A percentile compares a stretch with the other conserved stretches of the same genome.
These are phyloP conservation scores for Dalechampia spathulata DNA, from an alignment of 441 rosid species.

Conservation along the genomic window DNA sequence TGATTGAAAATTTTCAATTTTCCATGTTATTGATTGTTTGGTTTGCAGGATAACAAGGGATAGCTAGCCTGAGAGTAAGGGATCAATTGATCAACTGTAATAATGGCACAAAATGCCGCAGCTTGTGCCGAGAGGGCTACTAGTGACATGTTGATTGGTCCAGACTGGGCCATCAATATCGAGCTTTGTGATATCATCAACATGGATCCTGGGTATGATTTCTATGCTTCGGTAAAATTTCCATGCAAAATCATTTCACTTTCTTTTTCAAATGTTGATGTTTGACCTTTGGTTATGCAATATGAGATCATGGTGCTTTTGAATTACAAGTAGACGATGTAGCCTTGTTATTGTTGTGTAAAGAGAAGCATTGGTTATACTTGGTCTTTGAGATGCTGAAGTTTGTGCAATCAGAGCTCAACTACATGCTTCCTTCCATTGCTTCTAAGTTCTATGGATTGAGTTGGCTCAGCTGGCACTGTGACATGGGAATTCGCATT, in stretches of 20 bases:
- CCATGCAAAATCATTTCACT: background rate
- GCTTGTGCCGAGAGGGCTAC: constrained; percentile 98
- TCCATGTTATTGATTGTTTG: constrained; percentile 7
- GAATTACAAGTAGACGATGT: background rate
- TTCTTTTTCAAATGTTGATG: background rate
- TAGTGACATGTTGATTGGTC: constrained; percentile 74
- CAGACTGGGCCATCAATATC: constrained; percentile 95
- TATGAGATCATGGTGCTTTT: background rate
- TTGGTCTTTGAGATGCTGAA: background rate
- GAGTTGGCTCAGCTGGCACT: too few species aligned
- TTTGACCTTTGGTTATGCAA: background rate
- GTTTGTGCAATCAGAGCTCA: background rate
- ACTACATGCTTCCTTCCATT: background rate
- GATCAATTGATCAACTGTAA: background rate
- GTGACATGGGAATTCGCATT: too few species aligned
- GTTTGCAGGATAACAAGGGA: constrained; percentile 15
- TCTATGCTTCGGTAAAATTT: background rate
- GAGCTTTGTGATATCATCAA: constrained; percentile 90
- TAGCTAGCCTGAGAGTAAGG: constrained; percentile 8
- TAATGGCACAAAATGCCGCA: constrained; percentile 68
- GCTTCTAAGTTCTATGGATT: too few species aligned
- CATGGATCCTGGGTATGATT: constrained; percentile 79
- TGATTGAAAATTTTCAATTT: constrained; percentile 12
- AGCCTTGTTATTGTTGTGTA: background rate
- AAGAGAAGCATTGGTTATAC: background rate